These are phyloP conservation scores for Fabrea salina DNA, from an alignment of 169 alveolate genomes.

Conservation along the genomic window DNA sequence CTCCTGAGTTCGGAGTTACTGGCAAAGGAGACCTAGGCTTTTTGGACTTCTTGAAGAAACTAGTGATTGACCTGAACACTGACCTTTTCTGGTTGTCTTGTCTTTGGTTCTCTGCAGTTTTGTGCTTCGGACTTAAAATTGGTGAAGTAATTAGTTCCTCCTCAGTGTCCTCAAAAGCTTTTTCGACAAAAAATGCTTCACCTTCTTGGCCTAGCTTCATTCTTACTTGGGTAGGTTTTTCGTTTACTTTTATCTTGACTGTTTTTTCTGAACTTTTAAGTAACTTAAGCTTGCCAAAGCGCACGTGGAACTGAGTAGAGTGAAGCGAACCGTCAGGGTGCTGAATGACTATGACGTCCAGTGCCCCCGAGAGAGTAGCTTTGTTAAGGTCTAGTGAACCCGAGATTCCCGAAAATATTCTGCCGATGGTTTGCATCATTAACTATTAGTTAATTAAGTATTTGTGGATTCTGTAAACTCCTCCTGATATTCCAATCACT, in stretches of 20 bases:
- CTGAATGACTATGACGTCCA: conserved; percentile 88
- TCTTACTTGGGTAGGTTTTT: background rate
- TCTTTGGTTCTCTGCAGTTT: background rate
- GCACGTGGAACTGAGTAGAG: background rate
- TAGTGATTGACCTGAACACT: background rate
- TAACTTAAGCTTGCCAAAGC: background rate
- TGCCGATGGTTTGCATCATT: too few species aligned
- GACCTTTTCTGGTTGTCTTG: background rate
- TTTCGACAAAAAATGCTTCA: background rate
- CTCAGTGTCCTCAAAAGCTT: background rate
- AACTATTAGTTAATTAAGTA: too few species aligned
- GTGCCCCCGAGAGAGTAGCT: conserved; percentile 92
- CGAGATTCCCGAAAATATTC: too few species aligned
- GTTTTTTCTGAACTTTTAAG: background rate
- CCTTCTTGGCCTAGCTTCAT: background rate
- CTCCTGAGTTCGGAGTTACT: background rate
- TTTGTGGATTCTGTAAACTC: too few species aligned
- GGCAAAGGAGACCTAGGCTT: background rate
- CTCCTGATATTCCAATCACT: too few species aligned
- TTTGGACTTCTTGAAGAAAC: background rate
- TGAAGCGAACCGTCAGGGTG: conserved; percentile 61
- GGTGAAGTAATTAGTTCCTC: background rate
- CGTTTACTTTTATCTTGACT: background rate
- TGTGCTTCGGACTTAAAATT: background rate
- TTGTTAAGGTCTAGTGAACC: too few species aligned